Conservation (phyloP, 1,284 basidiomycete genomes). For the Ganoderma leucocontextum region DNA sequence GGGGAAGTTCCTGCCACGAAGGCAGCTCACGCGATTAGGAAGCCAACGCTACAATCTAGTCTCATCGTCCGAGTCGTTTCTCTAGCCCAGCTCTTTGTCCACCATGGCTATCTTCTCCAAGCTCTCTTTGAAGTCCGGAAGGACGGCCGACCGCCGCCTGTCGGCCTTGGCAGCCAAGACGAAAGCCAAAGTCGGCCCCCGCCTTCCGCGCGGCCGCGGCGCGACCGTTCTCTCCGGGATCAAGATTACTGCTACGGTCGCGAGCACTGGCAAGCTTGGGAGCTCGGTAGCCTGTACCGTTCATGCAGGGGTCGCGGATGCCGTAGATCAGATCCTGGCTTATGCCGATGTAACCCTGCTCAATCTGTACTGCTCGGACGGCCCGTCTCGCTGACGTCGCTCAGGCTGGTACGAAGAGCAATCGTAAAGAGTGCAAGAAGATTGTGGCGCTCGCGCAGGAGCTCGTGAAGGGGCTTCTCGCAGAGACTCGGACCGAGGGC, state of each 20-base stretch:
- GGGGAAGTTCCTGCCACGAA: no score
- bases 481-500: no score
- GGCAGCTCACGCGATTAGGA: no score
- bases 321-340: not conserved
- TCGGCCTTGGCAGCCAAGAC: not conserved
- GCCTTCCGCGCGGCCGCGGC: not conserved
- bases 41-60: no score
- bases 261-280: not conserved
- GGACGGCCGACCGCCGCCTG: not conserved
- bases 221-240: not conserved
- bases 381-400: no score
- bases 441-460: not conserved
- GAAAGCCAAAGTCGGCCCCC: not conserved
- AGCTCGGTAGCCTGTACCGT: not conserved
- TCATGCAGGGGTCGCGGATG: not conserved
- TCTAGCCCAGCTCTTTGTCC: no score
- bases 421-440: no score
- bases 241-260: not conserved
- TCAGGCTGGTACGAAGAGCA: no score
- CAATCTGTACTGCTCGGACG: no score
- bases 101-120: conserved; percentile 1
- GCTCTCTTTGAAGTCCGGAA: not conserved
- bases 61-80: no score
- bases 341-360: not conserved
- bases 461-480: not conserved